Percentiles rank a stretch among this genome's conserved stretches.
Conservation (phyloP, 352 stramenopile species). For the Globisporangium megalacanthum region DNA sequence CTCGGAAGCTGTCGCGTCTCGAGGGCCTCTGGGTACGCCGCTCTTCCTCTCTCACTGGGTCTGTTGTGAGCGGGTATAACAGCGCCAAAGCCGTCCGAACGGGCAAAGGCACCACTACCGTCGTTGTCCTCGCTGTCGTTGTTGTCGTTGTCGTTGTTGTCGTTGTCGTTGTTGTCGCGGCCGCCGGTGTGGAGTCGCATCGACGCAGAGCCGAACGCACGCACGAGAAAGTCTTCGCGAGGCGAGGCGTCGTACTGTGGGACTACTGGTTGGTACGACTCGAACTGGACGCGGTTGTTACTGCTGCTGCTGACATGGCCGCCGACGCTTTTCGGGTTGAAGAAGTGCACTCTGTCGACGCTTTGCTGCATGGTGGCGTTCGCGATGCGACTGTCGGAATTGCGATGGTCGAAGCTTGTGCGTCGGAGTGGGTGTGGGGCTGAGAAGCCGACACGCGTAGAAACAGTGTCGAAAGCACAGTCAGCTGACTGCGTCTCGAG, state of each 20-base stretch:
- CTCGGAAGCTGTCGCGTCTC: background rate
- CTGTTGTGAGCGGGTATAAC: background rate
- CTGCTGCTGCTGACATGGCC: background rate
- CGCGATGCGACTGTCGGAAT: background rate
- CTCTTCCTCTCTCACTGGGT: background rate
- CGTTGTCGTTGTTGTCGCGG: background rate
- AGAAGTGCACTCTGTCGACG: background rate
- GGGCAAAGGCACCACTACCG: background rate
- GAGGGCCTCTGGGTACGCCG: background rate
- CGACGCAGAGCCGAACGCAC: slow-evolving; percentile 51
- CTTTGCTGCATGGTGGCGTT: background rate
- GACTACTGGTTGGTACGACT: background rate
- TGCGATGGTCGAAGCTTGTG: background rate
- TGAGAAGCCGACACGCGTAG: background rate
- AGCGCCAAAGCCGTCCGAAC: background rate
- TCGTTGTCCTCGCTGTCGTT: background rate
- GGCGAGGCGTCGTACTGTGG: slow-evolving; percentile 39
- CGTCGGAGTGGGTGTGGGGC: background rate
- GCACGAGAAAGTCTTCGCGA: slow-evolving; percentile 65
- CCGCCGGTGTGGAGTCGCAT: slow-evolving; percentile 37
- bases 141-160: background rate
- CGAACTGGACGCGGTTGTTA: background rate
- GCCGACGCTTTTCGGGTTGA: background rate
- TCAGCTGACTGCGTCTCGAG: background rate
- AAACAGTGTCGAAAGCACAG: background rate